Base-by-base conservation (phyloP, 1,139 yeast genomes). In the Geotrichum armillariae region DNA sequence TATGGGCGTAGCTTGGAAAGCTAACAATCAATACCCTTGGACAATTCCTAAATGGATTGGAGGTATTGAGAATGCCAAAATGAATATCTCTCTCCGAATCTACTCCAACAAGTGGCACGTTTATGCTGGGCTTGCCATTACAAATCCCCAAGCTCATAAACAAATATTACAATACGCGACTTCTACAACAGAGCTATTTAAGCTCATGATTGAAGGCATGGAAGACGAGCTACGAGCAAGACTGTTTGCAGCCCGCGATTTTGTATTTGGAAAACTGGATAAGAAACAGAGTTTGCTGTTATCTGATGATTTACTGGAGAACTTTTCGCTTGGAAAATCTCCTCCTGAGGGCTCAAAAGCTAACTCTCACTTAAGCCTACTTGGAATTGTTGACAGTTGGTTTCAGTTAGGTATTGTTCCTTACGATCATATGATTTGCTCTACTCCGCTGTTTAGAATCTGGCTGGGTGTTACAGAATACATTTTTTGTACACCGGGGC, bases 41-140 rank as follows among this genome's bases (percentile, higher is more conserved):
- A 86, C 84, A 57, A 82, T 86, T 4, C 80, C 86, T 2, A 76
- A 82, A 60, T 90, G 96, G 94, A 73, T 82, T 33, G 98, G 99
- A 9, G 98, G 99, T 2, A 75, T 93, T 44, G 99, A 93, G 66
- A 93, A 93, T 66, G 98, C 96, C 27, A 93, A 93, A 62, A 87
- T 91, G 65, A 93, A 93, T 66, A 90, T 93, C 46, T 86, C 98
- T 0, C 71, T 93, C 63, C 76, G 99, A 58, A 93, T 93, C 41
- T 93, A 77, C 67, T 83, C 95, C 27, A 93, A 91, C 69, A 90
- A 91, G 68, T 93, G 97, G 96, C 99, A 93, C 64, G 99, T 93
- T 21, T 93, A 93, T 65, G 99, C 99, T 4, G 99, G 99, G 0
- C 74, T 93, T 60, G 97, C 98, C 9, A 91, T 93, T 55, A 86